Evolutionary conservation across 495 filamentous ascomycete genomes (phyloP), one percentile per base, ranked within the genome.

Genomic region (Penicillium bialowiezense): DNA sequence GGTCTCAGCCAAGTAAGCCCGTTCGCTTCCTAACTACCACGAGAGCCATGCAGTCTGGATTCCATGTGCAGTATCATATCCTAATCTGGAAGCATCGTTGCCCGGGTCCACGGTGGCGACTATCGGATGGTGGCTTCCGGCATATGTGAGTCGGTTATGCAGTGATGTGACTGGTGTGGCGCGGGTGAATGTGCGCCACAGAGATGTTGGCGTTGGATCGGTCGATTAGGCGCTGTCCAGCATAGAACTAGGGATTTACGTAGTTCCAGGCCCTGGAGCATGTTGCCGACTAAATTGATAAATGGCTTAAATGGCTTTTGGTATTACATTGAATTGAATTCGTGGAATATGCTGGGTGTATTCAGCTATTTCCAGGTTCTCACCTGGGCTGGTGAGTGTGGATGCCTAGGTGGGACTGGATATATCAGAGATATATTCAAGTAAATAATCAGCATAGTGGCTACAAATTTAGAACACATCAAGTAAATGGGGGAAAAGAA

Each of bases 111-210:
- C n/a, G n/a, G n/a, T n/a, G 37, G 21, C 18, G 38, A 45, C 7
- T 32, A 32, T 32, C 29, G 29, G 29, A 10, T 32, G 24, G 38
- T 23, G 44, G 49, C 12, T 34, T 44, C 46, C 44, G 44, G 44
- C 23, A 44, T 46, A n/a, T 32, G 29, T 28, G 17, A 6, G 51
- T 58, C 54, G 60, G 51, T 33, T 60, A 49, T 48, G 39, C 51
- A 32, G 45, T 32, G 38, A 53, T 63, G 31, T 63, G 33, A 63
- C 51, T 60, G 60, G 57, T 50, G 54, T 63, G 60, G 60, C 54
- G 36, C 44, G 44, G 48, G 51, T 29, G 36, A 48, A 20, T 33
- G 56, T 32, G 33, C 46, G 54, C 56, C 54, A 58, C 51, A 31
- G 8, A 26, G 20, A 48, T 55, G 23, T 20, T 20, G 26, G 42